A percentile compares a stretch with the other conserved stretches of the same genome.
Conservation (phyloP, 1,284 basidiomycete species). For the Salmacisia buchloeana region DNA sequence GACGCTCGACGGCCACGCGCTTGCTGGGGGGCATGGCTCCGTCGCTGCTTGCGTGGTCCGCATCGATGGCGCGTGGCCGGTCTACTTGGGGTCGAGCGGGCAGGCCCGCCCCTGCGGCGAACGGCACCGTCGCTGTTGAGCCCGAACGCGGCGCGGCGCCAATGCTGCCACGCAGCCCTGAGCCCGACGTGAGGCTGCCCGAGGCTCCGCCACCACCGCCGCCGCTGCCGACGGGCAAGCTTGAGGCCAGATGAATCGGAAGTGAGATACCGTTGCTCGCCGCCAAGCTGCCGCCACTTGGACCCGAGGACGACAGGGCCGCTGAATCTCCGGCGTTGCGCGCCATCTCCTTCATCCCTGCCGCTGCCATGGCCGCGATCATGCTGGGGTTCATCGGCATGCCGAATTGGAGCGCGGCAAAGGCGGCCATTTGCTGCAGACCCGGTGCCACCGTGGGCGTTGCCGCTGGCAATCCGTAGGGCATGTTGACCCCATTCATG, state of each 20-base stretch:
- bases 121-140: background rate
- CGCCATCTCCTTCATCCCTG: conserved; percentile 7
- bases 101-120: background rate
- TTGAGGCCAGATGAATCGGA: too few species aligned
- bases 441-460: background rate
- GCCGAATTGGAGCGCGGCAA: conserved; percentile 3
- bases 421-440: conserved; percentile 2
- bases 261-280: too few species aligned
- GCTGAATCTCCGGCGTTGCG: conserved; percentile 5
- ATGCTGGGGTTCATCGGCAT: background rate
- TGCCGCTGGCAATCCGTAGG: too few species aligned
- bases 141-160: too few species aligned
- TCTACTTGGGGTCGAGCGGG: background rate
- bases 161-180: too few species aligned
- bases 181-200: too few species aligned
- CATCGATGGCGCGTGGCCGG: background rate
- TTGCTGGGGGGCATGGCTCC: background rate
- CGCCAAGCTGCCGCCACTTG: background rate
- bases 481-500: too few species aligned
- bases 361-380: background rate
- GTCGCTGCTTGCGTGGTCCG: background rate
- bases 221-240: too few species aligned
- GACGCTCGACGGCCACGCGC: too few species aligned
- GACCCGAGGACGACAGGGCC: too few species aligned
- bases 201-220: too few species aligned